phyloP scores from a whole-genome alignment of 495 filamentous ascomycete genomes.

The Halenospora varia region DNA sequence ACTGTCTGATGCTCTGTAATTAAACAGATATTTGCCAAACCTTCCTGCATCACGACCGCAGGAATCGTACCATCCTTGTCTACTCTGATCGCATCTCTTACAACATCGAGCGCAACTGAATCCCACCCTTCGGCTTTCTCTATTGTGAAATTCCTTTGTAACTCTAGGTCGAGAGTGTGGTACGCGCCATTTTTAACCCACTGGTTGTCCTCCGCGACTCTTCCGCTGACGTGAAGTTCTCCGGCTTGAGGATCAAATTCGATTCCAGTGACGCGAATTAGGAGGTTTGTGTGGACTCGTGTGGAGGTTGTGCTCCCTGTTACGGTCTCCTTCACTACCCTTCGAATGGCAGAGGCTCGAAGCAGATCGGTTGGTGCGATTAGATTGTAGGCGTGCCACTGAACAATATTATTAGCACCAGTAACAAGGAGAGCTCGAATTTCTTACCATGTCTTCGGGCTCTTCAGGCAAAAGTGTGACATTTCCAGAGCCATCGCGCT shows the following conservation, averaged over 20 bases:
- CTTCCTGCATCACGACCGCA: constrained; percentile 93
- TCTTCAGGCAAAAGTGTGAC: constrained; percentile 84
- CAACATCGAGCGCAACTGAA: constrained; percentile 72
- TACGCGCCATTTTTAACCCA: constrained; percentile 78
- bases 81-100: constrained; percentile 74
- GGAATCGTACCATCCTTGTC: constrained; percentile 74
- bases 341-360: constrained; percentile 77
- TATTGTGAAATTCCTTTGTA: constrained; percentile 82
- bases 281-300: constrained; percentile 73
- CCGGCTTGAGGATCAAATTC: constrained; percentile 87
- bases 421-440: background rate
- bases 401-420: constrained; percentile 5
- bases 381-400: constrained; percentile 98
- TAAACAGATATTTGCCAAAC: constrained; percentile 86
- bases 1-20: constrained; percentile 90
- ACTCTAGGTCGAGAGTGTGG: constrained; percentile 88
- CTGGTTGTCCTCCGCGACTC: constrained; percentile 77
- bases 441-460: constrained; percentile 86
- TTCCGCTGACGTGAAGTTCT: constrained; percentile 80
- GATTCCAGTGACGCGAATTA: constrained; percentile 74
- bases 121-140: constrained; percentile 86
- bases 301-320: constrained; percentile 73
- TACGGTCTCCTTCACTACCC: constrained; percentile 63
- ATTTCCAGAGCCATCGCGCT: constrained; percentile 70
- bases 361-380: constrained; percentile 77